Evolutionary conservation across 1,284 basidiomycete genomes (phyloP).

Genomic region (Cryptococcus jaspeensis): DNA sequence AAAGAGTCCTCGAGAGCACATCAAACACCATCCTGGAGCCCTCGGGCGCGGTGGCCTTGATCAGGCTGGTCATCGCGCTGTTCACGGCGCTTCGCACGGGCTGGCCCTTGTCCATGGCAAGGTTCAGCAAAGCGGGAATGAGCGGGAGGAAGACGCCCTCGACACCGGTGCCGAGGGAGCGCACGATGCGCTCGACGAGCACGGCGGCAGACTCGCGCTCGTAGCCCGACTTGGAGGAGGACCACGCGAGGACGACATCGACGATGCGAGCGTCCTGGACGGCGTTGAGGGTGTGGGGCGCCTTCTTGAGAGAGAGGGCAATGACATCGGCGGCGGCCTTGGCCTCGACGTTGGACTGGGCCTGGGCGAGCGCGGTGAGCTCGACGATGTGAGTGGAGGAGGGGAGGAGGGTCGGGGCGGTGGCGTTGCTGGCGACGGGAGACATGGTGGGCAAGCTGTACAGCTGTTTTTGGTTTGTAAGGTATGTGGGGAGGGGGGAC

Average conservation of each 20-base stretch:
- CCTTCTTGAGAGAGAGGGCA: slow-evolving; percentile 42
- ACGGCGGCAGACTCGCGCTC: slow-evolving; percentile 91
- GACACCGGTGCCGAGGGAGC: slow-evolving; percentile 67
- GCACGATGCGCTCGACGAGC: slow-evolving; percentile 74
- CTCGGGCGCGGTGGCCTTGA: slow-evolving; percentile 82
- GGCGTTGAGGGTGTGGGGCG: slow-evolving; percentile 41
- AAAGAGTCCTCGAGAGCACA: slow-evolving; percentile 69
- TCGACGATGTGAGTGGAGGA: slow-evolving; percentile 37
- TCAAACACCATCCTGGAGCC: slow-evolving; percentile 73
- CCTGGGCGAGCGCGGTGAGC: slow-evolving; percentile 40
- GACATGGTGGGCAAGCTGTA: slow-evolving; percentile 28
- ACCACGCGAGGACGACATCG: slow-evolving; percentile 66
- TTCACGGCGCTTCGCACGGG: slow-evolving; percentile 81
- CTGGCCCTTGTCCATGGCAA: slow-evolving; percentile 93
- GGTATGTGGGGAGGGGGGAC: slow-evolving; percentile 1
- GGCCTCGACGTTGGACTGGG: slow-evolving; percentile 45
- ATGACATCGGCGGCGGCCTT: slow-evolving; percentile 48
- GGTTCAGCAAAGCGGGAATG: slow-evolving; percentile 75
- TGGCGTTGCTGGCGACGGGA: slow-evolving; percentile 33
- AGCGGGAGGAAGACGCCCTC: slow-evolving; percentile 81
- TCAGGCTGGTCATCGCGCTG: slow-evolving; percentile 76
- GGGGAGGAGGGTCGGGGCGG: slow-evolving; percentile 40
- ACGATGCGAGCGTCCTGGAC: slow-evolving; percentile 55
- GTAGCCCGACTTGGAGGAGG: slow-evolving; percentile 81
- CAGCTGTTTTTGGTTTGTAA: background rate